Evolutionary conservation across 371 early-diverging fungal genomes (phyloP).

Genomic region (Rhizopus sp.): DNA sequence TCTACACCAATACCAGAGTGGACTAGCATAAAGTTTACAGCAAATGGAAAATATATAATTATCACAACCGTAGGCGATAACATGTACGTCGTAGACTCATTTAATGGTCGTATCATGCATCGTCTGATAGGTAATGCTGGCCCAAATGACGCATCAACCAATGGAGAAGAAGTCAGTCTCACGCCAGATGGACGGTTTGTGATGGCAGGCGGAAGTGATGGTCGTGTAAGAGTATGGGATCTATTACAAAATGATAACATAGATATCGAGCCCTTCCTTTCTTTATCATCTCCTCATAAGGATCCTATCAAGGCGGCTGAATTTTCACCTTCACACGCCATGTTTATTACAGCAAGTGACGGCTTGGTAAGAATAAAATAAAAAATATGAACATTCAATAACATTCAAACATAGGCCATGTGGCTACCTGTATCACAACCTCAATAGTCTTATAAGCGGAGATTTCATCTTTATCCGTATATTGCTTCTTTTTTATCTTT

Average conservation of each 20-base stretch:
- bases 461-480: constrained; percentile 1
- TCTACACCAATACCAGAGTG: constrained; percentile 42
- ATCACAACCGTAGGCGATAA: constrained; percentile 69
- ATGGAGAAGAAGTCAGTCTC: constrained; percentile 62
- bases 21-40: constrained; percentile 71
- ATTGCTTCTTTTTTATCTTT: not conserved
- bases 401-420: constrained; percentile 27
- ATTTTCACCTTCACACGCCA: constrained; percentile 70
- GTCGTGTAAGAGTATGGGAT: constrained; percentile 70
- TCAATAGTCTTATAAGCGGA: constrained; percentile 45
- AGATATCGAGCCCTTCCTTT: constrained; percentile 8
- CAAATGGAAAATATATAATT: constrained; percentile 76
- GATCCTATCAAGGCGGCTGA: constrained; percentile 51
- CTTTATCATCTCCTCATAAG: constrained; percentile 40
- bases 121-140: constrained; percentile 54
- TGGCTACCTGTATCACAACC: constrained; percentile 1
- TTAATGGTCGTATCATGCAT: constrained; percentile 49
- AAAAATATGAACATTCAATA: not conserved
- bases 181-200: constrained; percentile 81
- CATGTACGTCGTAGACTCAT: constrained; percentile 76
- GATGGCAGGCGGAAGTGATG: constrained; percentile 72
- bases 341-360: constrained; percentile 60
- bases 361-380: not conserved
- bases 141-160: constrained; percentile 27
- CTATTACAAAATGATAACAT: constrained; percentile 37